Evolutionary conservation across 768 basidiomycete genomes (phyloP).

Genomic region (Mycena latifolia): DNA sequence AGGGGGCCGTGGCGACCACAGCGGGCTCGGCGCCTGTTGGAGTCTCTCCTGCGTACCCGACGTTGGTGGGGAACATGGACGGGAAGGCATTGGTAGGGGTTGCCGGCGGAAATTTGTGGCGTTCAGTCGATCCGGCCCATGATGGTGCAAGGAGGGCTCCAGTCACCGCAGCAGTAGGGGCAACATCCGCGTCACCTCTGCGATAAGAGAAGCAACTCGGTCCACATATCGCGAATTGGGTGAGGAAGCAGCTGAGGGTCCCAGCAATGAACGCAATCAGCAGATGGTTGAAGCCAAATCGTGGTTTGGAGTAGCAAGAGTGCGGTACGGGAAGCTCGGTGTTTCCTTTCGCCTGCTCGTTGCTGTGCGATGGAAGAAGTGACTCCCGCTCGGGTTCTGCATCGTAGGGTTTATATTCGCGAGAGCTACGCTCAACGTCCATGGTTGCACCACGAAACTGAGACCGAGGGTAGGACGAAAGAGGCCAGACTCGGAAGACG

Average conservation of each 20-base stretch:
- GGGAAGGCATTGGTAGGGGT: conserved; percentile 81
- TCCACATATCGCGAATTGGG: conserved; percentile 62
- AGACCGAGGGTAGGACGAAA: neutral
- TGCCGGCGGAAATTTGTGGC: conserved; percentile 78
- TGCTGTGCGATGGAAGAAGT: conserved; percentile 46
- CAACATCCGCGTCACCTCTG: conserved; percentile 6
- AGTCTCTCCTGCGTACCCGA: conserved; percentile 83
- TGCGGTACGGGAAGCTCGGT: conserved; percentile 21
- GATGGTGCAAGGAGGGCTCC: conserved; percentile 64
- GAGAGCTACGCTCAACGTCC: conserved; percentile 23
- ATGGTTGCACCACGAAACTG: conserved; percentile 7
- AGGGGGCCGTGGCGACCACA: conserved; percentile 78
- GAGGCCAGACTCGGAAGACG: neutral
- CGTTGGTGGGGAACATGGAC: conserved; percentile 79
- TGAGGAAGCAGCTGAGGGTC: conserved; percentile 59
- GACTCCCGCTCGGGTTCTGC: conserved; percentile 48
- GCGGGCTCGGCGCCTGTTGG: conserved; percentile 86
- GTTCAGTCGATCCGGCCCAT: conserved; percentile 78
- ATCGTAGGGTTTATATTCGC: conserved; percentile 28
- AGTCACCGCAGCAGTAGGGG: conserved; percentile 28
- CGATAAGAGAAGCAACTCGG: conserved; percentile 51
- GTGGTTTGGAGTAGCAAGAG: conserved; percentile 38
- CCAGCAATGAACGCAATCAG: conserved; percentile 67
- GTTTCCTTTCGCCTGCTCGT: conserved; percentile 16
- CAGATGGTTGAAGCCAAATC: conserved; percentile 54